Evolutionary conservation across 345 rosid species (phyloP).

Genomic region (Hibiscus tridactylites): DNA sequence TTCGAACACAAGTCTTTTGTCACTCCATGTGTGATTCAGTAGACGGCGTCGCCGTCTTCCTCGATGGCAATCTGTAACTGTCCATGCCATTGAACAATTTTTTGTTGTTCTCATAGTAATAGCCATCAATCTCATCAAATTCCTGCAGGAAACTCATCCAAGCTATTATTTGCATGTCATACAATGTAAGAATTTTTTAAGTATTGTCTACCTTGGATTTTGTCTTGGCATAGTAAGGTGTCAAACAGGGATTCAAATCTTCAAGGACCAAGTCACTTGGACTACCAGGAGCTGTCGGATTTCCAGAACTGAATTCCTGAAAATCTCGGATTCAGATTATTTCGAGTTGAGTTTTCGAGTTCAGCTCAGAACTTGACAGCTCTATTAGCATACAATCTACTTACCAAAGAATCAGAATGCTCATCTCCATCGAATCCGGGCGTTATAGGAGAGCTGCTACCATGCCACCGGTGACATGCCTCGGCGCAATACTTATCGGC

Average conservation of each 20-base stretch:
- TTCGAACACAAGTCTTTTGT: too few species aligned
- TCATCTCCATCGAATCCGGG: constrained; percentile 42
- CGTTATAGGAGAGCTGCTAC: constrained; percentile 40
- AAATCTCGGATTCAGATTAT: background rate
- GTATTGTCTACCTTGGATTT: constrained; percentile 47
- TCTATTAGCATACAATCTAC: background rate
- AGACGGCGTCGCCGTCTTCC: background rate
- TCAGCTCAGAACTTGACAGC: background rate
- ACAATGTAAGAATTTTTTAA: background rate
- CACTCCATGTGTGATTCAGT: too few species aligned
- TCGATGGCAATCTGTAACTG: constrained; percentile 45
- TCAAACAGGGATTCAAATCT: constrained; percentile 87
- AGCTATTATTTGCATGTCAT: background rate
- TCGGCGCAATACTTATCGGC: constrained; percentile 45
- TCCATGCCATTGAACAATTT: constrained; percentile 31
- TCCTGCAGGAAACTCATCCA: constrained; percentile 29
- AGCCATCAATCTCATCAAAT: constrained; percentile 24
- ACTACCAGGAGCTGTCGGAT: constrained; percentile 42
- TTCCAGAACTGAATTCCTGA: constrained; percentile 70
- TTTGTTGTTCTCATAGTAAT: constrained; percentile 29
- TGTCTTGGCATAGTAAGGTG: constrained; percentile 51
- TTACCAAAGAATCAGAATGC: constrained; percentile 64
- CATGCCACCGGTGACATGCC: constrained; percentile 24
- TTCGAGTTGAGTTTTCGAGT: too few species aligned
- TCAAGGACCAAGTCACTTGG: constrained; percentile 62